Evolutionary conservation across 2,329 filamentous ascomycete species (phyloP), one percentile per base, ranked within the genome.

Genomic region (Cordyceps fumosorosea): DNA sequence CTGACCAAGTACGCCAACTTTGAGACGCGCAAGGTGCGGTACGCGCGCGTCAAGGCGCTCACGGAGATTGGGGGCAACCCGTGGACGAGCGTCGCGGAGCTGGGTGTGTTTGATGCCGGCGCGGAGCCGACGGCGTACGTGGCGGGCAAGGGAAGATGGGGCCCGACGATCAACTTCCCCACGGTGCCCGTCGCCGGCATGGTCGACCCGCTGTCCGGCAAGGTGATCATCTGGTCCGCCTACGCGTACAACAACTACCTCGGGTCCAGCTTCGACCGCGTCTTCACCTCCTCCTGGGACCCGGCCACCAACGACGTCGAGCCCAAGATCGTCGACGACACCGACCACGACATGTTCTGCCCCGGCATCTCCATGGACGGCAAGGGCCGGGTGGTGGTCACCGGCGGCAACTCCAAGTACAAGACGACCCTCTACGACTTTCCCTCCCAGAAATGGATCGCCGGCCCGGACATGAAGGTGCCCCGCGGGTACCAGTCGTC

Each of bases 291-390:
- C 16, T 47, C 54, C 48, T 76, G 74, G 20, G 74, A 74, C 32
- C 69, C 73, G 2, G 78, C 79, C 3, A 73, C 52, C 45, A 53
- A 53, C 22, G 51, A 50, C 5, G 62, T 63, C 3, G n/a, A 50
- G 32, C 56, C 62, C 18, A 56, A 52, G 20, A 18, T 60, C 2
- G 69, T 77, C 8, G 69, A 72, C 50, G 68, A 80, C 63, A 83
- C 79, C 0, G 66, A 75, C 4, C 79, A 83, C 65, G 80, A 83
- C 66, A 84, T 83, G 81, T 84, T 83, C 65, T 84, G 82, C 66
- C 81, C 83, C 0, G 83, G 82, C 2, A 81, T 84, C 56, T 79
- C 76, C 8, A 70, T 80, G 14, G 78, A 81, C 61, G 75, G 75
- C 18, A 71, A 77, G 8, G 83, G 82, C 0, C 72, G 75, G 10